A percentile compares a stretch with the other conserved stretches of the same genome.
These are phyloP conservation scores for Trichoderma oligosporum DNA, from an alignment of 2,329 filamentous ascomycete genomes.

Conservation along the genomic window DNA sequence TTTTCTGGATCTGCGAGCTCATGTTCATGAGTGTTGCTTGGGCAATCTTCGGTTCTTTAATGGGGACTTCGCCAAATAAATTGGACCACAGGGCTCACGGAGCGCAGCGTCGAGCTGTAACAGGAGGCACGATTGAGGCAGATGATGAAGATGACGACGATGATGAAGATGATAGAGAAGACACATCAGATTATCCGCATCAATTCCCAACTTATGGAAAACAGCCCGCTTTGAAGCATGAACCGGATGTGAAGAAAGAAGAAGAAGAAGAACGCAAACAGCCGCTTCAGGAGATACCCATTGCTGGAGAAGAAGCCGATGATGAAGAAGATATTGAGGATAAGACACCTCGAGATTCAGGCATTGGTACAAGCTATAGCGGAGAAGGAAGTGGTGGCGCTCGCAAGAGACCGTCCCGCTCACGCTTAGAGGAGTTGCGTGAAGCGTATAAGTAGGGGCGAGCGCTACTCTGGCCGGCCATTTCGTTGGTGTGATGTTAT, in stretches of 20 bases:
- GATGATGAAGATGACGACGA: slow-evolving; percentile 26
- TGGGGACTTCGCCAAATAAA: slow-evolving; percentile 20
- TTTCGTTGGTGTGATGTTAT: neutral
- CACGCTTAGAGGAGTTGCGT: slow-evolving; percentile 20
- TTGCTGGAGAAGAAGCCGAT: slow-evolving; percentile 42
- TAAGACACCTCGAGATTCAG: slow-evolving; percentile 40
- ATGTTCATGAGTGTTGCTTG: slow-evolving; percentile 63
- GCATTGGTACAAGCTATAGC: slow-evolving; percentile 53
- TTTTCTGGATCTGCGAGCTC: slow-evolving; percentile 77
- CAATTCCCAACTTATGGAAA: slow-evolving; percentile 43
- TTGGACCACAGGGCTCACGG: slow-evolving; percentile 15
- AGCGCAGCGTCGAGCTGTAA: slow-evolving; percentile 15
- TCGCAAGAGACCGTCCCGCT: slow-evolving; percentile 32
- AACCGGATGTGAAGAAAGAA: slow-evolving; percentile 38
- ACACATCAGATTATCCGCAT: slow-evolving; percentile 40
- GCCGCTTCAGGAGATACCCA: slow-evolving; percentile 34
- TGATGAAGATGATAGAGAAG: slow-evolving; percentile 32
- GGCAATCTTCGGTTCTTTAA: slow-evolving; percentile 48
- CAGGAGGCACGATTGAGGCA: neutral
- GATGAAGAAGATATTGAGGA: slow-evolving; percentile 41
- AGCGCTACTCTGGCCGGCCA: too few relatives aligned
- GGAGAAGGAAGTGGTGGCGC: slow-evolving; percentile 35
- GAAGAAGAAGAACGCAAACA: slow-evolving; percentile 28
- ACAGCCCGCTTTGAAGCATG: slow-evolving; percentile 41
- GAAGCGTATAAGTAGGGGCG: neutral